phyloP scores from a whole-genome alignment of 108 stramenopile genomes.

The Licmophora abbreviata region DNA sequence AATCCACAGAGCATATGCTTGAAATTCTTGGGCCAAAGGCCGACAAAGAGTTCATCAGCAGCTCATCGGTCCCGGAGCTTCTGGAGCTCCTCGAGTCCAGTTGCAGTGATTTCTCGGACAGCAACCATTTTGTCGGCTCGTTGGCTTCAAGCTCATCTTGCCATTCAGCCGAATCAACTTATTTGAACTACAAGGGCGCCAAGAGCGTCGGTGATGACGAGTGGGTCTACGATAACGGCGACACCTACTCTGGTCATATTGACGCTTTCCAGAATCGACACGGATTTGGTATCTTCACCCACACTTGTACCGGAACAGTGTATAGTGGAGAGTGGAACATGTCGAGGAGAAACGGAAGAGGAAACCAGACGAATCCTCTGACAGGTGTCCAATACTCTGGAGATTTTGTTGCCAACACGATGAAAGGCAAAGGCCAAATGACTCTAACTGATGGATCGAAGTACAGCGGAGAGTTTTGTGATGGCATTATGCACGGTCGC shows the following conservation, averaged over 20 bases:
- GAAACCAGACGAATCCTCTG: background rate
- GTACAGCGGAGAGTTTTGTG: background rate
- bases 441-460: background rate
- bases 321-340: background rate
- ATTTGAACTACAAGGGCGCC: no score
- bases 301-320: background rate
- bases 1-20: no score
- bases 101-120: no score
- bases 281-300: background rate
- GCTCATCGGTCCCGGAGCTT: no score
- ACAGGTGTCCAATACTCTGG: background rate
- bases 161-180: no score
- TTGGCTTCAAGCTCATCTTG: no score
- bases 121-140: no score
- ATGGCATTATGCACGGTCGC: background rate
- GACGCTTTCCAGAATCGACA: background rate
- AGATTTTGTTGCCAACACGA: background rate
- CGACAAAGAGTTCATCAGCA: no score
- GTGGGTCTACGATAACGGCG: background rate
- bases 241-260: background rate
- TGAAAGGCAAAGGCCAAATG: background rate
- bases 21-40: no score
- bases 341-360: background rate
- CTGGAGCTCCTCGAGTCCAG: no score
- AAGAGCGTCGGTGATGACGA: no score